These are phyloP conservation scores for Ilyonectria mors-panacis DNA, from an alignment of 2,329 filamentous ascomycete species.

Conservation along the genomic window DNA sequence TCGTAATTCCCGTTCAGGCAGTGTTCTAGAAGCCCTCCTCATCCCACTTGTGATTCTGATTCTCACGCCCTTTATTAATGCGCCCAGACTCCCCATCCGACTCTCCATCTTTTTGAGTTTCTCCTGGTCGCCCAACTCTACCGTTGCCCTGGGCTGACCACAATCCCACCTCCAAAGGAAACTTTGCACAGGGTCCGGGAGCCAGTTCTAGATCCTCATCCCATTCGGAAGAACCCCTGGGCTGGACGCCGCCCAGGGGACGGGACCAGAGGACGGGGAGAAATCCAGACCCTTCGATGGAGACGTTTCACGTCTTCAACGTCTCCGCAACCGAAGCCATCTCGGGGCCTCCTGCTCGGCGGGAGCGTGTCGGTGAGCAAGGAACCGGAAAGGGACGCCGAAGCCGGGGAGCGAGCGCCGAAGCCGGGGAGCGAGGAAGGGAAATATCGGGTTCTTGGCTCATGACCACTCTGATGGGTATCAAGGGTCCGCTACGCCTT, in stretches of 20 bases:
- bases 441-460: background rate
- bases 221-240: conserved; percentile 13
- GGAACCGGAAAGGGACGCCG: conserved; percentile 16
- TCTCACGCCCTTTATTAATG: conserved; percentile 6
- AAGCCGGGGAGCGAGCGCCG: background rate
- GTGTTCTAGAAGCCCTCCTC: conserved; percentile 40
- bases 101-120: conserved; percentile 39
- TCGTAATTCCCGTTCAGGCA: conserved; percentile 41
- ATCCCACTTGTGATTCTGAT: conserved; percentile 7
- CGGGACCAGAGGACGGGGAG: conserved; percentile 25
- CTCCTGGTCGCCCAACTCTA: conserved; percentile 32
- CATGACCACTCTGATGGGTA: background rate
- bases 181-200: conserved; percentile 38
- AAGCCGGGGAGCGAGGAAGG: background rate
- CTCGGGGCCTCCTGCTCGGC: conserved; percentile 16
- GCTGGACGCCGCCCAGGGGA: conserved; percentile 25
- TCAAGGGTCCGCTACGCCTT: background rate
- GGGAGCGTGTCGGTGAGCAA: conserved; percentile 18
- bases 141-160: conserved; percentile 36
- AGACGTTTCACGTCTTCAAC: conserved; percentile 34
- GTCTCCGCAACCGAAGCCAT: conserved; percentile 19
- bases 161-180: conserved; percentile 31
- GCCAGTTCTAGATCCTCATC: conserved; percentile 31
- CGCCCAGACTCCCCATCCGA: conserved; percentile 26
- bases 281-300: conserved; percentile 31